A percentile compares a stretch with the other conserved stretches of the same genome.
Evolutionary conservation across 148 eudicot genomes (phyloP).

Genomic region (Amaranthus cruentus): DNA sequence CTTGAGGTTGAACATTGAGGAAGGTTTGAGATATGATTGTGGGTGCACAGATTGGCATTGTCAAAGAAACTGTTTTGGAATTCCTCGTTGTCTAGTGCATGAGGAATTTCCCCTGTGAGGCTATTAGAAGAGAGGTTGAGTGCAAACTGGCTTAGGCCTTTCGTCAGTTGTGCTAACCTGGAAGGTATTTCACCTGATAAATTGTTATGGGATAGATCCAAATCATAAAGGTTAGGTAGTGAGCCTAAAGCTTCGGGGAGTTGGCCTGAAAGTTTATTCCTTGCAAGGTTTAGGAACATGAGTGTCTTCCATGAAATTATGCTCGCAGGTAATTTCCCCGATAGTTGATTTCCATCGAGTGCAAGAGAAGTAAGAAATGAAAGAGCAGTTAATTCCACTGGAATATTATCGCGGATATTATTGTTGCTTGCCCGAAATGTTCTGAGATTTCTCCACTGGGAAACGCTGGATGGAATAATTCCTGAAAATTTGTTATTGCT

Average conservation of each 20-base stretch:
- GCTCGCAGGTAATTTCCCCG: slow-evolving; percentile 52
- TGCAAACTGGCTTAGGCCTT: no score
- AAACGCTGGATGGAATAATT: slow-evolving; percentile 45
- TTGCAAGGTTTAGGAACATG: slow-evolving; percentile 38
- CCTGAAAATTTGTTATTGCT: slow-evolving; percentile 38
- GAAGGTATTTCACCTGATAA: slow-evolving; percentile 59
- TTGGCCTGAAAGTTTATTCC: slow-evolving; percentile 43
- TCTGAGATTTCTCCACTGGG: slow-evolving; percentile 36
- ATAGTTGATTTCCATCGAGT: slow-evolving; percentile 56
- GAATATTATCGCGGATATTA: slow-evolving; percentile 38
- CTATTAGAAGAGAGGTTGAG: no score
- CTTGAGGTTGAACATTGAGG: no score
- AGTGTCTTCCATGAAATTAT: slow-evolving; percentile 48
- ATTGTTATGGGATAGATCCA: slow-evolving; percentile 49
- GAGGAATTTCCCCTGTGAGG: no score
- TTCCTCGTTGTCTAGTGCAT: no score
- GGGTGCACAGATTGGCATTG: no score
- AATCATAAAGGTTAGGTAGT: slow-evolving; percentile 33
- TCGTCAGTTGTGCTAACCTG: slow-evolving; percentile 23
- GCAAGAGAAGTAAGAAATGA: slow-evolving; percentile 25
- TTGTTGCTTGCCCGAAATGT: slow-evolving; percentile 55
- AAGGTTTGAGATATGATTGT: no score
- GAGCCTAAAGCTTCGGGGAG: slow-evolving; percentile 43
- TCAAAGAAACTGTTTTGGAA: no score
- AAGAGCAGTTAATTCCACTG: slow-evolving; percentile 42